Base-by-base conservation (phyloP, 768 basidiomycete genomes). In the Boletellus sp. region DNA sequence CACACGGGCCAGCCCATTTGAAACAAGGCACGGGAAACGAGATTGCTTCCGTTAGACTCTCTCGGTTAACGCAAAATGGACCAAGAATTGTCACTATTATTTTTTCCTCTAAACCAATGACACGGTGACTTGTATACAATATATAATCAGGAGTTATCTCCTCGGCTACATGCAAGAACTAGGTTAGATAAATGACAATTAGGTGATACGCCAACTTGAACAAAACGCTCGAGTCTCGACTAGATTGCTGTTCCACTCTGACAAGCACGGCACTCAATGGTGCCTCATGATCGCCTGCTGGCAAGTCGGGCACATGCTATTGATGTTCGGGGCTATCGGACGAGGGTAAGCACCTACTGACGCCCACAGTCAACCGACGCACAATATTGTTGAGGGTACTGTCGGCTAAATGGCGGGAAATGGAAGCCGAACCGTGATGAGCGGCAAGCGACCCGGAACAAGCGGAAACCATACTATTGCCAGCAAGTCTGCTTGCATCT, bases 371-470 rank as follows among this genome's bases (percentile, higher is more conserved):
- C 32, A 23, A 22, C 3, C 28, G 44, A 55, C 74, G 42, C 55
- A 77, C 75, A 74, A 42, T 77, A 76, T 46, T 77, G 75, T 50
- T 77, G 71, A 10, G 76, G 76, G 48, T 64, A 77, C 42, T 67
- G 64, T 15, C 74, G 76, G 50, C 76, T 77, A 38, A 28, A 31
- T 10, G 16, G 39, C 22, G 36, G 39, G 46, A 34, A 58, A 49
- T 47, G 34, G 37, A 54, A 49, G 11, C 4, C 23, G 42, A 11
- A 32, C 33, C 1, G 10, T 39, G 19, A 42, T 59, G 45, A 50
- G 43, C 43, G 38, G 56, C 48, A 45, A 57, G 53, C 44, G 36
- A 47, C 9, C 37, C 42, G 55, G 39, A 44, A 40, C n/a, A 16
- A 19, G 22, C 34, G 40, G 42, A 13, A 28, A 13, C 2, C 59